Base-by-base conservation (phyloP, 2,329 filamentous ascomycete species). In the Ophiostoma ulmi region DNA sequence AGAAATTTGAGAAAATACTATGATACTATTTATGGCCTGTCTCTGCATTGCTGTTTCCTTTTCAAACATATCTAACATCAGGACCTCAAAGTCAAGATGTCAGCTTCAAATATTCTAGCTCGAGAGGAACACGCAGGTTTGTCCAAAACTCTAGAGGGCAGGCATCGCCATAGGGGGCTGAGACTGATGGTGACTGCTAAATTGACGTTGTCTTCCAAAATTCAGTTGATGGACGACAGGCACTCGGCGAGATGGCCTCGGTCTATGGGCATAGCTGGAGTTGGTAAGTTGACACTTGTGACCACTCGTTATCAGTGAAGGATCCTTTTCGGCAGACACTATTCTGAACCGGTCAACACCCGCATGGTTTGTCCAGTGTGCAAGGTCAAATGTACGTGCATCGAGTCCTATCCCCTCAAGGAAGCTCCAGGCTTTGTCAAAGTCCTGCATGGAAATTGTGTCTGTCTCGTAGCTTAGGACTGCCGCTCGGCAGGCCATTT, bases 321-420 rank as follows among this genome's bases (percentile, higher is more conserved):
- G 44, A 20, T 48, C 44, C n/a, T 20, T 20, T 20, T 48, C 63
- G n/a, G 17, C 13, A n/a, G 17, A 2, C 35, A 8, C 26, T 31
- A 70, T 58, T 26, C 55, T 26, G 36, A 73, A 73, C n/a, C 71
- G 72, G 11, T 61, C 69, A 20, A 63, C 35, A 8, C 52, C 64
- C 31, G 39, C 38, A 58, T 72, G 71, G 64, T 64, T 64, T 22
- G 66, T 35, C 72, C 72, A 74, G 63, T 70, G 70, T 20, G 67
- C 52, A 31, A 74, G 70, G 31, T 72, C 68, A 22, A 66, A 36
- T 4, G 63, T 41, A 20, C 52, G 38, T 17, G 58, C 64, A 7
- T 22, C 44, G 20, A 73, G 48, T 17, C 73, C 72, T 13, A 69
- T 22, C 38, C 66, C 13, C 58, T 22, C 44, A 5, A 74, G 68